Evolutionary conservation across 495 filamentous ascomycete species (phyloP), one percentile per base, ranked within the genome.

Genomic region (Hypomontagnella monticulosa): DNA sequence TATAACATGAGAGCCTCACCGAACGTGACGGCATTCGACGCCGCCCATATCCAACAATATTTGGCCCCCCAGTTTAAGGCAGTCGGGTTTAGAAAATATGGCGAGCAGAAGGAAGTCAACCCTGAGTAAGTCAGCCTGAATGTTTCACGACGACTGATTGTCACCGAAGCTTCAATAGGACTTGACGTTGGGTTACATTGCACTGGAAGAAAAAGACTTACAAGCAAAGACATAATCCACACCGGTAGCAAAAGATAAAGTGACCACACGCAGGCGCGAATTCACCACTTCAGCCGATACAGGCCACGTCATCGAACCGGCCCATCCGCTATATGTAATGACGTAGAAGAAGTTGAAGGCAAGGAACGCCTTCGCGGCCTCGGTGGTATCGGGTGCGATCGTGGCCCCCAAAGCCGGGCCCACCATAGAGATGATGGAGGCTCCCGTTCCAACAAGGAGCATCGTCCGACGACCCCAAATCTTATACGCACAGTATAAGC

Each of bases 41-140:
- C 67, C 5, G 65, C 72, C 80, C 80, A 80, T 20, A 83, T 78
- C 63, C 78, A 81, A 6, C 75, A 76, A 54, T 81, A 81, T 40
- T 70, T 71, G 1, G 73, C 67, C 0, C 75, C 77, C 77, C 77
- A 79, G 50, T 77, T 75, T 33, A 79, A 47, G 16, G 73, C 67
- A n/a, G 69, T 58, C 16, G 75, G 75, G 46, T 79, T 79, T 52
- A 79, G 73, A 43, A 79, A 79, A 30, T 76, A 79, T 4, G 77
- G 73, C 9, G 71, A 62, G 49, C 71, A 75, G 69, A 76, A 79
- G 4, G 67, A 62, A 9, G 58, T 74, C 15, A 78, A 49, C 77
- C 82, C 66, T 70, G 37, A 0, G n/a, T 19, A 10, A 41, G 46
- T 65, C 43, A 57, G 63, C 41, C 38, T 57, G 18, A 15, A 20